Evolutionary conservation across 2,329 filamentous ascomycete species (phyloP).

Genomic region (Aspergillus japonicus): DNA sequence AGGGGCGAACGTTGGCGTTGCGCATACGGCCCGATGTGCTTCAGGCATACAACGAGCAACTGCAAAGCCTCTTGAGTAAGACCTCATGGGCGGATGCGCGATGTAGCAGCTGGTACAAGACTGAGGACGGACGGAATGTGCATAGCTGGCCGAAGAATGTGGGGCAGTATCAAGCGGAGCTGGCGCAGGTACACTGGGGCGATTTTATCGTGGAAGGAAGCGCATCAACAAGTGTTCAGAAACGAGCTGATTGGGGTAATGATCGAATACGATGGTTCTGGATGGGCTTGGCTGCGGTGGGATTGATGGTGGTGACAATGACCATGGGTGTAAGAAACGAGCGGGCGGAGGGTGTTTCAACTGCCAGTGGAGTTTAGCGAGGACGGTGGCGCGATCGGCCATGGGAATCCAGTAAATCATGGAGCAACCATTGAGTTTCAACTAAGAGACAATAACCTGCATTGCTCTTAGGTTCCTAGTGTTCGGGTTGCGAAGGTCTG

Average conservation of each 20-base stretch:
- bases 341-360: too few species aligned
- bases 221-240: constrained; percentile 21
- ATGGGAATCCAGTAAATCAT: too few species aligned
- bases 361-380: too few species aligned
- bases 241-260: constrained; percentile 27
- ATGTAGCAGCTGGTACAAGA: constrained; percentile 60
- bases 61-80: constrained; percentile 47
- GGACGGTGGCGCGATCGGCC: too few species aligned
- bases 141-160: constrained; percentile 59
- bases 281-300: background rate
- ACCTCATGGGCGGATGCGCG: constrained; percentile 55
- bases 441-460: too few species aligned
- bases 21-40: constrained; percentile 44
- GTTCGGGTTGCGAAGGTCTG: too few species aligned
- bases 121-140: constrained; percentile 53
- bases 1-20: constrained; percentile 45
- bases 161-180: constrained; percentile 29
- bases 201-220: constrained; percentile 32
- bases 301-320: too few species aligned
- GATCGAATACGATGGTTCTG: constrained; percentile 23
- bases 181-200: constrained; percentile 32
- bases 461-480: too few species aligned
- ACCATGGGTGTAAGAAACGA: too few species aligned
- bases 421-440: too few species aligned
- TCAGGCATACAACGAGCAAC: constrained; percentile 46